Conservation (phyloP, 257 asterid genomes). For the Solanum bulbocastanum region DNA sequence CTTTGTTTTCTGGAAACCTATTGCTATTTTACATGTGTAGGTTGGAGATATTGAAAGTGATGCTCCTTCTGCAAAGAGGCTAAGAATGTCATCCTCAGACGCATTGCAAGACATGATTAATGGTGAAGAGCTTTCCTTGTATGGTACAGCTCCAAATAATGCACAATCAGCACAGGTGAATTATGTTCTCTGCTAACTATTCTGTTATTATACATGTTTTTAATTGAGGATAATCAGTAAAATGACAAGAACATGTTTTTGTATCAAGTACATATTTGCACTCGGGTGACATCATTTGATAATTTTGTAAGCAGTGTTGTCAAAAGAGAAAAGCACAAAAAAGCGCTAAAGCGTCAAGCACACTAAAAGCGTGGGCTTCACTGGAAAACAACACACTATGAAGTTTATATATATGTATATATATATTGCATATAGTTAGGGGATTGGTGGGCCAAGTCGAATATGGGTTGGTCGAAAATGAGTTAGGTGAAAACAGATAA, state of each 20-base stretch:
- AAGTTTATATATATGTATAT: background rate
- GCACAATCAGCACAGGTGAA: conserved; percentile 76
- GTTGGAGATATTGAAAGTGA: conserved; percentile 89
- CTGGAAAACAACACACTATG: background rate
- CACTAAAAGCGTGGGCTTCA: background rate
- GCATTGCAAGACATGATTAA: conserved; percentile 69
- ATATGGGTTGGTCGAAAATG: background rate
- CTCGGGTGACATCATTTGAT: background rate
- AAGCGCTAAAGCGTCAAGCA: background rate
- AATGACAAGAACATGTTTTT: background rate
- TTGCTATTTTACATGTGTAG: conserved; percentile 26
- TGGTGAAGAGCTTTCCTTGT: conserved; percentile 85
- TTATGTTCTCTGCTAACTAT: conserved; percentile 5
- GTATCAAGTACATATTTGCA: background rate
- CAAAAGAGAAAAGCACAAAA: background rate
- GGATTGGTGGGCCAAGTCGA: background rate
- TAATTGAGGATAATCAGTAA: background rate
- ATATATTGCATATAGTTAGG: background rate
- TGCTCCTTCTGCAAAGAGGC: conserved; percentile 63
- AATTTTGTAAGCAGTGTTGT: background rate
- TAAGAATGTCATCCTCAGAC: conserved; percentile 76
- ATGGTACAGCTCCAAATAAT: conserved; percentile 63
- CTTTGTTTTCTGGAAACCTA: background rate
- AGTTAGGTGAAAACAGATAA: background rate
- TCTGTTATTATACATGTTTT: background rate